Conservation (phyloP, 2,329 filamentous ascomycete species). For the Fonsecaea pugnacius region DNA sequence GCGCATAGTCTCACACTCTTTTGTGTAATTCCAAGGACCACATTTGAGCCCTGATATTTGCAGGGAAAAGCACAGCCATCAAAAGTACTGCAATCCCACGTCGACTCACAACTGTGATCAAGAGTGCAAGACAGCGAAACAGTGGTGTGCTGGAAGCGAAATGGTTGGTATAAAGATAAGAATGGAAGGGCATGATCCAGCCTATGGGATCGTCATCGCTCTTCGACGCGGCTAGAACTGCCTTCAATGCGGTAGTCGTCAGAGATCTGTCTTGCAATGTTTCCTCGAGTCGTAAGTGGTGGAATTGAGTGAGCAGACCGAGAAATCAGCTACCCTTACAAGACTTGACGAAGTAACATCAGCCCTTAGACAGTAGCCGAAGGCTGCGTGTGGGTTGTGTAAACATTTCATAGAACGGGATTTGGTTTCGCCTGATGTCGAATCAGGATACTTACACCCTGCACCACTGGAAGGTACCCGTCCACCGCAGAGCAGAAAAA, state of each 20-base stretch:
- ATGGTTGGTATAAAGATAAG: not conserved
- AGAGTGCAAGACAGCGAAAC: not conserved
- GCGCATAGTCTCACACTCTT: too few relatives aligned
- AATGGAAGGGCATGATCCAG: not conserved
- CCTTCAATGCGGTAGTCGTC: not conserved
- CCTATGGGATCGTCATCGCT: too few relatives aligned
- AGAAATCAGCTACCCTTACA: not conserved
- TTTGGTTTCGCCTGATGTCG: slow-evolving; percentile 28
- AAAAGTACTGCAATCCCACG: too few relatives aligned
- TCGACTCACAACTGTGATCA: too few relatives aligned
- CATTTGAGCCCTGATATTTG: too few relatives aligned
- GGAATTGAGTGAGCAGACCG: not conserved
- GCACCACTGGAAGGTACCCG: slow-evolving; percentile 33
- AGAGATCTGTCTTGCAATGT: not conserved
- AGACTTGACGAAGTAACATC: not conserved
- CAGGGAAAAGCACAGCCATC: too few relatives aligned
- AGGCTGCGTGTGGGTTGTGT: not conserved
- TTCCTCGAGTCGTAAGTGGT: not conserved
- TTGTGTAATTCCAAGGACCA: too few relatives aligned
- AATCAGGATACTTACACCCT: slow-evolving; percentile 29
- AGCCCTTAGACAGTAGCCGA: not conserved
- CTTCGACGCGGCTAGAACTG: not conserved
- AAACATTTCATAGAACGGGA: slow-evolving; percentile 13
- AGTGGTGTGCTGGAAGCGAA: not conserved
- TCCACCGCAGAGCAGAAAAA: slow-evolving; percentile 30